Evolutionary conservation across 257 asterid species (phyloP).

Genomic region (Primulina eburnea): DNA sequence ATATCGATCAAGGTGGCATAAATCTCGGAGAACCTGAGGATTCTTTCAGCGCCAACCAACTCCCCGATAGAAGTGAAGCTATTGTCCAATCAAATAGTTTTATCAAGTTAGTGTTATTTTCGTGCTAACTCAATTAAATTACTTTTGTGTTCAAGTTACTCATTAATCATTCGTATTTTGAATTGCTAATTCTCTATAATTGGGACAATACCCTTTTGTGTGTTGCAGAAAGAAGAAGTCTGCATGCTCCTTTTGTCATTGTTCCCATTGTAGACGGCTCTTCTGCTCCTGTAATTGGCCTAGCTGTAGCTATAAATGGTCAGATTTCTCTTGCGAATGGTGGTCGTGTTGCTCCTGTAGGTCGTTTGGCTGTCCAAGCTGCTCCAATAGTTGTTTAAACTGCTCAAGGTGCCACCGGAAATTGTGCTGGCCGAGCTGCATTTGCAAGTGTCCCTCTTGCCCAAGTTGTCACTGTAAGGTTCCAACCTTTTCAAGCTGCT

Average conservation of each 20-base stretch:
- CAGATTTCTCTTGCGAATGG: conserved; percentile 24
- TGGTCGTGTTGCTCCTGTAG: conserved; percentile 20
- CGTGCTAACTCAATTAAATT: conserved; percentile 16
- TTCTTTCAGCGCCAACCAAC: conserved; percentile 21
- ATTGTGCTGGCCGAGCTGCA: conserved; percentile 13
- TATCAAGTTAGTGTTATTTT: conserved; percentile 39
- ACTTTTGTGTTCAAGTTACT: neutral
- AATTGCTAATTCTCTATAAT: conserved; percentile 5
- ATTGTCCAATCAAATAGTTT: conserved; percentile 23
- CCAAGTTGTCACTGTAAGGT: conserved; percentile 12
- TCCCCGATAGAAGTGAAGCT: conserved; percentile 24
- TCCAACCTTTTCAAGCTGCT: conserved; percentile 18
- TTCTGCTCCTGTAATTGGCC: conserved; percentile 30
- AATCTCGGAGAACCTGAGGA: conserved; percentile 20
- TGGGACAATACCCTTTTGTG: conserved; percentile 14
- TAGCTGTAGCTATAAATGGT: conserved; percentile 2
- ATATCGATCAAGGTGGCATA: conserved; percentile 18
- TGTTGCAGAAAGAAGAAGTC: conserved; percentile 48
- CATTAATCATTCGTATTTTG: neutral
- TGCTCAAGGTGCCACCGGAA: conserved; percentile 22
- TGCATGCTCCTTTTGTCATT: conserved; percentile 32
- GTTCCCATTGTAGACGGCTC: conserved; percentile 25
- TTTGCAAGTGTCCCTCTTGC: conserved; percentile 1
- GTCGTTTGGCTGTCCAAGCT: conserved; percentile 7
- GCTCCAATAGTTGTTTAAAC: conserved; percentile 24